Percentiles rank a stretch among this genome's conserved stretches.
Conservation (phyloP, 306 rosid species). For the Trichosanthes cucumerina region DNA sequence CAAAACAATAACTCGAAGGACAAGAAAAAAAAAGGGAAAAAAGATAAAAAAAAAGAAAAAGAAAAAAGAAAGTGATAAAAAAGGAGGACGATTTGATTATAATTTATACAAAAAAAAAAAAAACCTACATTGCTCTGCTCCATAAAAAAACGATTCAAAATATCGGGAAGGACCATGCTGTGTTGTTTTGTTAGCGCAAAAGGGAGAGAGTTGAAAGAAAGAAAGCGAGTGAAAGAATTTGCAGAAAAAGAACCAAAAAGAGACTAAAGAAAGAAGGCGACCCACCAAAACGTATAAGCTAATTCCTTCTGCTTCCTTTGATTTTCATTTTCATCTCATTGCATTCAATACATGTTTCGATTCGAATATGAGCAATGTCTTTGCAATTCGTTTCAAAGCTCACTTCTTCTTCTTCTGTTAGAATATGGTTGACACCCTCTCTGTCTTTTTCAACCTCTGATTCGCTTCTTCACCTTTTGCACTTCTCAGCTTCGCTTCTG, state of each 20-base stretch:
- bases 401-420: background rate
- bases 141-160: background rate
- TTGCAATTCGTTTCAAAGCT: background rate
- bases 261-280: background rate
- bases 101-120: too few relatives aligned
- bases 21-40: background rate
- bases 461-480: background rate
- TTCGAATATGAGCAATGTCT: background rate
- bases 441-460: conserved; percentile 5
- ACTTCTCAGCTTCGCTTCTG: background rate
- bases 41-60: too few relatives aligned
- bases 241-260: background rate
- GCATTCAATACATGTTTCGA: background rate
- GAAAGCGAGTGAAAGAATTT: background rate
- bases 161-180: background rate
- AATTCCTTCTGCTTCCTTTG: background rate
- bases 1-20: too few relatives aligned
- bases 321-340: background rate
- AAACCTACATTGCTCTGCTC: background rate
- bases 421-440: background rate
- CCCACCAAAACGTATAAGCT: background rate
- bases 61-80: too few relatives aligned
- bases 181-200: background rate
- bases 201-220: background rate
- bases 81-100: background rate